Percentiles rank a stretch among this genome's conserved stretches.
These are phyloP conservation scores for Aristolochia californica DNA, from an alignment of 164 flowering plant genomes.

Conservation along the genomic window DNA sequence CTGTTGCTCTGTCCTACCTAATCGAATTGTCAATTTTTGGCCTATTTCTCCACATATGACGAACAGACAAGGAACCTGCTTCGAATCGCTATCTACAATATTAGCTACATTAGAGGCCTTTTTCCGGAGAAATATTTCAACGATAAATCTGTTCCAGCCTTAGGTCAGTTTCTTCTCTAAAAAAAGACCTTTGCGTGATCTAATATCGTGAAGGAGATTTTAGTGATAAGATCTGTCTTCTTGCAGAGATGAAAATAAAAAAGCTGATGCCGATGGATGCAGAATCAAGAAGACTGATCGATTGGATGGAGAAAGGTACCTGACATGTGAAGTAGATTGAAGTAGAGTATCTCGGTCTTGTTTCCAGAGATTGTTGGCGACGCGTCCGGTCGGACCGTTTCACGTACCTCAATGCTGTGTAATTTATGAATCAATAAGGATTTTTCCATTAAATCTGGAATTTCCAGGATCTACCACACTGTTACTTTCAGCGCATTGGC, in stretches of 20 bases:
- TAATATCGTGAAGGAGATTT: background rate
- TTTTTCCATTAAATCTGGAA: too few species aligned
- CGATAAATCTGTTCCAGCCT: constrained; percentile 87
- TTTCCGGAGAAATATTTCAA: constrained; percentile 91
- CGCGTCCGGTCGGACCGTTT: too few species aligned
- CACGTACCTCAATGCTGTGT: too few species aligned
- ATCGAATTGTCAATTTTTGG: too few species aligned
- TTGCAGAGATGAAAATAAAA: constrained; percentile 87
- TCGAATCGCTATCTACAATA: constrained; percentile 90
- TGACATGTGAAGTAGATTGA: background rate
- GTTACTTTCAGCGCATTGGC: too few species aligned
- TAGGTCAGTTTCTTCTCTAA: constrained; percentile 36
- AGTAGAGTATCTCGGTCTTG: background rate
- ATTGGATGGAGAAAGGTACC: constrained; percentile 96
- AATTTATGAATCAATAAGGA: too few species aligned
- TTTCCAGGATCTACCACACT: too few species aligned
- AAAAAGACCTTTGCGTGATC: background rate
- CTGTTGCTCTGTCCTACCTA: too few species aligned
- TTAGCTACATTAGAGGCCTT: constrained; percentile 90
- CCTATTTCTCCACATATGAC: background rate
- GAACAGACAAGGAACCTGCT: constrained; percentile 81
- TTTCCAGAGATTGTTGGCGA: too few species aligned
- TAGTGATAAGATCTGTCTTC: background rate
- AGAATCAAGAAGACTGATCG: constrained; percentile 83
- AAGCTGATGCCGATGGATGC: constrained; percentile 94